Evolutionary conservation across 1,139 yeast genomes (phyloP).

Genomic region (Suhomyces terraborum): DNA sequence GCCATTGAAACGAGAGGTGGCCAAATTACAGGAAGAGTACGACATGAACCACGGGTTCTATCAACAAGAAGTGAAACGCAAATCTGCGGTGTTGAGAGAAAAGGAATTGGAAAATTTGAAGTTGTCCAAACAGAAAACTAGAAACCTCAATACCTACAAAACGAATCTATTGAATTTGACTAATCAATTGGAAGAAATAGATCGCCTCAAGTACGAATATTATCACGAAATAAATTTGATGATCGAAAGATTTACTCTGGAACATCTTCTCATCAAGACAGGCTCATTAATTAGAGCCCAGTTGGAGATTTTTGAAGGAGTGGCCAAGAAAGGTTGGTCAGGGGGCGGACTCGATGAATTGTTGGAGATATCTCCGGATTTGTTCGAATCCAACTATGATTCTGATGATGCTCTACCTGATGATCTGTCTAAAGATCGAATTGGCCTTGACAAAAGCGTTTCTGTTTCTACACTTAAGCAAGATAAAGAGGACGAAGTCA

Average conservation of each 20-base stretch:
- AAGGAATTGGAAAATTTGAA: constrained; percentile 60
- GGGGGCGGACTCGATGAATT: constrained; percentile 83
- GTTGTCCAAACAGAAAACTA: constrained; percentile 54
- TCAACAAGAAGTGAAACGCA: constrained; percentile 52
- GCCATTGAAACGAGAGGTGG: constrained; percentile 53
- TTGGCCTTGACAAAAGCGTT: constrained; percentile 13
- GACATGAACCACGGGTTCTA: constrained; percentile 53
- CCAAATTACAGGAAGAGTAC: constrained; percentile 40
- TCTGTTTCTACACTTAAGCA: constrained; percentile 17
- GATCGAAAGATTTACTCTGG: constrained; percentile 42
- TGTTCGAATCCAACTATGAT: constrained; percentile 35
- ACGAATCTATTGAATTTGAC: constrained; percentile 67
- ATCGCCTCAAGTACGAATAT: constrained; percentile 71
- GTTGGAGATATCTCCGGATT: constrained; percentile 54
- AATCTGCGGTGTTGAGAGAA: constrained; percentile 51
- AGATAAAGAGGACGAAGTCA: background rate
- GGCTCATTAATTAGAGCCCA: constrained; percentile 76
- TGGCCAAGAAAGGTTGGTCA: constrained; percentile 83
- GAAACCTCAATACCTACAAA: constrained; percentile 66
- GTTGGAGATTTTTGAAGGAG: constrained; percentile 75
- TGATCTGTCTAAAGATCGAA: background rate
- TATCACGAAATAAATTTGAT: constrained; percentile 66
- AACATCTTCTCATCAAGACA: constrained; percentile 52
- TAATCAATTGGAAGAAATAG: constrained; percentile 75
- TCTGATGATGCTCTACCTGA: constrained; percentile 8